phyloP scores from a whole-genome alignment of 768 basidiomycete genomes.

The Bullera alba region DNA sequence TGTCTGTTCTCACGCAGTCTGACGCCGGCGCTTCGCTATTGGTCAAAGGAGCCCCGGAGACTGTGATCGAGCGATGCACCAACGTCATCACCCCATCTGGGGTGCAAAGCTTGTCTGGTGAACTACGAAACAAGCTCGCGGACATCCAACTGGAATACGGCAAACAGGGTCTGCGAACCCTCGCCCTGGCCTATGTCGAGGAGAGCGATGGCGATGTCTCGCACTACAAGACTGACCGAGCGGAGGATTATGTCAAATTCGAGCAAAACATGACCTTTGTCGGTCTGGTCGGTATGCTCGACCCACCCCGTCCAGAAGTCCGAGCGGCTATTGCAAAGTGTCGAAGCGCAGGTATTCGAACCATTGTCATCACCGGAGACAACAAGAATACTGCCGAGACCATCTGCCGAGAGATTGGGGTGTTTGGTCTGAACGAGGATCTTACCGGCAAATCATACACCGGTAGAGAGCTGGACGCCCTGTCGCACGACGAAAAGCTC shows the following conservation, averaged over 20 bases:
- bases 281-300: conserved; percentile 93
- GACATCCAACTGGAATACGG: conserved; percentile 68
- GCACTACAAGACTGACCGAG: conserved; percentile 73
- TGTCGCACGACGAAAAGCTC: conserved; percentile 73
- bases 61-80: conserved; percentile 81
- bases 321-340: conserved; percentile 79
- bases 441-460: conserved; percentile 93
- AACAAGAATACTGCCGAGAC: conserved; percentile 97
- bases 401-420: conserved; percentile 91
- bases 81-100: conserved; percentile 46
- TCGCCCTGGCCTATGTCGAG: conserved; percentile 82
- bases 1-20: conserved; percentile 83
- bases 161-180: conserved; percentile 72
- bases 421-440: conserved; percentile 79
- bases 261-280: conserved; percentile 90
- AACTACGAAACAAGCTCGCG: conserved; percentile 58
- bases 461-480: conserved; percentile 77
- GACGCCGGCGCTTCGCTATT: conserved; percentile 61
- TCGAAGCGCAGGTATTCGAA: conserved; percentile 84
- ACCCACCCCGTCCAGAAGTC: conserved; percentile 94
- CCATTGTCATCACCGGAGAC: conserved; percentile 96
- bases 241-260: conserved; percentile 78
- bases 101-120: conserved; percentile 61
- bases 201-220: conserved; percentile 66
- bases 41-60: conserved; percentile 94